Percentiles rank a stretch among this genome's conserved stretches.
These are phyloP conservation scores for Echites panduratus DNA, from an alignment of 257 asterid species.

Conservation along the genomic window DNA sequence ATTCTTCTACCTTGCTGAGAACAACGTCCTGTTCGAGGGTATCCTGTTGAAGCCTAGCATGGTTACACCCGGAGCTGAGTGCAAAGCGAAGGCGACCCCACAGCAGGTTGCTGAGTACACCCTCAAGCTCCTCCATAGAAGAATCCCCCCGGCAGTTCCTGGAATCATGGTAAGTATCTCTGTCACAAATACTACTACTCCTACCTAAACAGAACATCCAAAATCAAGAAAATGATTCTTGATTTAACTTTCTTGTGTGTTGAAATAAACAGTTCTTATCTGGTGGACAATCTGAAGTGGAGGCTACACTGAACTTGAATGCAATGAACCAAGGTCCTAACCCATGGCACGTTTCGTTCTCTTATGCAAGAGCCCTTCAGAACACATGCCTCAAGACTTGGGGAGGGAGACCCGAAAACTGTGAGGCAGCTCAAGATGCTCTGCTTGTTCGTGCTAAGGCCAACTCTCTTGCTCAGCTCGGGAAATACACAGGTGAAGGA, in stretches of 20 bases:
- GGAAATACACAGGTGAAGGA: slow-evolving; percentile 64
- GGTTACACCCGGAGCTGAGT: slow-evolving; percentile 74
- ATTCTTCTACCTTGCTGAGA: slow-evolving; percentile 66
- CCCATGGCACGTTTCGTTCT: slow-evolving; percentile 80
- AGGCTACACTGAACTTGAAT: slow-evolving; percentile 66
- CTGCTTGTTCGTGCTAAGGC: slow-evolving; percentile 57
- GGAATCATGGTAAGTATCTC: slow-evolving; percentile 62
- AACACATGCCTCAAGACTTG: slow-evolving; percentile 75
- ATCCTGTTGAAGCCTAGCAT: slow-evolving; percentile 73
- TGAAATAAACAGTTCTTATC: slow-evolving; percentile 46
- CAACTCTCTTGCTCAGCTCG: slow-evolving; percentile 76
- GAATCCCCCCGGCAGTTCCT: slow-evolving; percentile 76
- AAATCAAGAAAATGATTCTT: slow-evolving; percentile 3
- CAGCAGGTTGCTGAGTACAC: slow-evolving; percentile 56
- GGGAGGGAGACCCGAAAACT: slow-evolving; percentile 64
- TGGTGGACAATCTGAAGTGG: slow-evolving; percentile 73
- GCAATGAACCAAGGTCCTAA: slow-evolving; percentile 67
- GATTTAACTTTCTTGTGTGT: not conserved
- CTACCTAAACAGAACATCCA: not conserved
- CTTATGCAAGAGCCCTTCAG: slow-evolving; percentile 69
- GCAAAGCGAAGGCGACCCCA: slow-evolving; percentile 57
- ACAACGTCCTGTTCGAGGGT: slow-evolving; percentile 68
- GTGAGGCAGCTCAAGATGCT: slow-evolving; percentile 58
- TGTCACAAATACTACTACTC: not conserved
- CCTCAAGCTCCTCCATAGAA: slow-evolving; percentile 51